These are phyloP conservation scores for Fusarium anguioides DNA, from an alignment of 2,329 filamentous ascomycete genomes.

Conservation along the genomic window DNA sequence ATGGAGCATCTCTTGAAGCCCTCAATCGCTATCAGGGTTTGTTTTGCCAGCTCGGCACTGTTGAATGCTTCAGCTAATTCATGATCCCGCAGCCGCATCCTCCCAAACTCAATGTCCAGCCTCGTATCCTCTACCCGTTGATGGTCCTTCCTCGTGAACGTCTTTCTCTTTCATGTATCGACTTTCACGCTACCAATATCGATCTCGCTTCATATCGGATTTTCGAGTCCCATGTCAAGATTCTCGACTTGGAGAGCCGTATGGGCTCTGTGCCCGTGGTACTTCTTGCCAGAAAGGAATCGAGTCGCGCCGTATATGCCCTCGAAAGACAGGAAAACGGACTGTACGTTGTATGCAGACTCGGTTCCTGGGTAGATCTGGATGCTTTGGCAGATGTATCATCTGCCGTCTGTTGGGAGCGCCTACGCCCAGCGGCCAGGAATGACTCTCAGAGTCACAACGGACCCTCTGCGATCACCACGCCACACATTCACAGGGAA, in stretches of 20 bases:
- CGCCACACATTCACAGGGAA: slow-evolving; percentile 60
- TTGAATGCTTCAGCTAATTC: slow-evolving; percentile 11
- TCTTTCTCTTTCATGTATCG: slow-evolving; percentile 70
- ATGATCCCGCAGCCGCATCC: slow-evolving; percentile 62
- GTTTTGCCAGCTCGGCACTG: slow-evolving; percentile 15
- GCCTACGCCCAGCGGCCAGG: slow-evolving; percentile 40
- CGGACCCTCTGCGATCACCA: slow-evolving; percentile 50
- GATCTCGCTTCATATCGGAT: slow-evolving; percentile 64
- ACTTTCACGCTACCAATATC: slow-evolving; percentile 62
- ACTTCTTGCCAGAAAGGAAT: slow-evolving; percentile 70
- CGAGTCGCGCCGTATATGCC: slow-evolving; percentile 65
- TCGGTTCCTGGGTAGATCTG: slow-evolving; percentile 74
- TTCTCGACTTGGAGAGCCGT: slow-evolving; percentile 72
- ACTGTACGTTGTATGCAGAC: slow-evolving; percentile 74
- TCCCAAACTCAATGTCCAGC: slow-evolving; percentile 62
- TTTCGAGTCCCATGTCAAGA: slow-evolving; percentile 71
- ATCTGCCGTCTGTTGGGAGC: slow-evolving; percentile 52
- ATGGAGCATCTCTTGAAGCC: slow-evolving; percentile 64
- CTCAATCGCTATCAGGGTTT: slow-evolving; percentile 64
- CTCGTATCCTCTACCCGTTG: slow-evolving; percentile 67
- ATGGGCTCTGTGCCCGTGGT: slow-evolving; percentile 65
- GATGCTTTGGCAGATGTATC: slow-evolving; percentile 63
- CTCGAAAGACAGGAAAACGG: slow-evolving; percentile 72
- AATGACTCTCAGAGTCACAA: slow-evolving; percentile 29
- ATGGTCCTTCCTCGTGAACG: slow-evolving; percentile 71